Evolutionary conservation across 1,284 basidiomycete species (phyloP).

Genomic region (Wallemia mellicola): DNA sequence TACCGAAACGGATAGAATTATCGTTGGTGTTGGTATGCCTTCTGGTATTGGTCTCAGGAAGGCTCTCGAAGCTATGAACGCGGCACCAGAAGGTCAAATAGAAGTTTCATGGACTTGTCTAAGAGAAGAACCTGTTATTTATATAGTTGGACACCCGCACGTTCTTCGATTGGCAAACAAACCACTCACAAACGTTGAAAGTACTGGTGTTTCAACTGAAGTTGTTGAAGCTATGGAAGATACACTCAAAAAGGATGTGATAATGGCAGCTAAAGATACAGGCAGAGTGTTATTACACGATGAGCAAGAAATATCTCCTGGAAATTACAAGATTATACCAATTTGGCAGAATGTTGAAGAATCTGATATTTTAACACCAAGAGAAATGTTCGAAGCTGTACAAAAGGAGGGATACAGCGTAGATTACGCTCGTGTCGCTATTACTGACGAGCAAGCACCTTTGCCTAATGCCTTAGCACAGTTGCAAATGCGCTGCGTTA

Average conservation of each 20-base stretch:
- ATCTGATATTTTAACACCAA: conserved; percentile 71
- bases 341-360: conserved; percentile 58
- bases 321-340: conserved; percentile 47
- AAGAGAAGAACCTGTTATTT: conserved; percentile 77
- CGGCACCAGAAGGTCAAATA: conserved; percentile 37
- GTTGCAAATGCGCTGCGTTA: conserved; percentile 38
- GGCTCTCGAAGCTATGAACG: conserved; percentile 51
- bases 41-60: conserved; percentile 53
- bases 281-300: conserved; percentile 73
- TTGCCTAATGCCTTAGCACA: conserved; percentile 53
- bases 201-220: conserved; percentile 65
- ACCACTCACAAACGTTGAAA: conserved; percentile 80
- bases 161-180: conserved; percentile 70
- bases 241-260: conserved; percentile 62
- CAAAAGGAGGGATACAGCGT: conserved; percentile 18
- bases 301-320: conserved; percentile 75
- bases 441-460: conserved; percentile 85
- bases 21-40: conserved; percentile 71
- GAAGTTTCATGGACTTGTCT: conserved; percentile 68
- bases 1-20: conserved; percentile 27
- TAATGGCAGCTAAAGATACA: conserved; percentile 38
- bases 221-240: conserved; percentile 84
- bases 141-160: conserved; percentile 63
- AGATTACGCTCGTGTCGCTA: conserved; percentile 58
- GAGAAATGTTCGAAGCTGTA: conserved; percentile 22